Conservation (phyloP, 441 rosid genomes). For the Gossypium gossypioides region DNA sequence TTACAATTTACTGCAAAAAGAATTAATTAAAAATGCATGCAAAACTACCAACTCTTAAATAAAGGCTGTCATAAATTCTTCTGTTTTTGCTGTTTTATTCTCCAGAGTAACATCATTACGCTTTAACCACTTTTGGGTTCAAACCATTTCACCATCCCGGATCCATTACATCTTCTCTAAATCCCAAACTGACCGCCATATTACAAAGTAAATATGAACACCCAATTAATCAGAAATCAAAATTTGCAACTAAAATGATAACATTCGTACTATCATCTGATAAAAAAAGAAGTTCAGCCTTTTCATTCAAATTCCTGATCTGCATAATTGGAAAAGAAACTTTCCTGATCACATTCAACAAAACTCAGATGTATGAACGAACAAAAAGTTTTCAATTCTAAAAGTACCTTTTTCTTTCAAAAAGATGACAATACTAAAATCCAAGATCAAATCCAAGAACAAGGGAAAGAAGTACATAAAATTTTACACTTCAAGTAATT, state of each 20-base stretch:
- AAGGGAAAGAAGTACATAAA: not conserved
- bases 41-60: not conserved
- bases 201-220: not conserved
- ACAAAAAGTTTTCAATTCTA: not conserved
- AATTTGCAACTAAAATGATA: not conserved
- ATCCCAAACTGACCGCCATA: slow-evolving; percentile 4
- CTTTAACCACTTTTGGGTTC: not conserved
- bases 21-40: not conserved
- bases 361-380: not conserved
- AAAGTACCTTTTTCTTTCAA: not conserved
- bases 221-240: not conserved
- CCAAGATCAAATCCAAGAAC: not conserved
- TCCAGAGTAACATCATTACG: not conserved
- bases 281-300: not conserved
- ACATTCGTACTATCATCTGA: not conserved
- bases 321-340: not conserved
- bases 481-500: not conserved
- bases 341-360: not conserved
- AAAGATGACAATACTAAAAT: not conserved
- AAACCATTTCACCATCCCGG: not conserved
- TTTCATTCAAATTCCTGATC: slow-evolving; percentile 1
- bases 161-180: not conserved
- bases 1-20: not conserved
- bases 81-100: not conserved
- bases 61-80: not conserved